Conservation (phyloP, 2,329 filamentous ascomycete species). For the Aspergillus transmontanensis region DNA sequence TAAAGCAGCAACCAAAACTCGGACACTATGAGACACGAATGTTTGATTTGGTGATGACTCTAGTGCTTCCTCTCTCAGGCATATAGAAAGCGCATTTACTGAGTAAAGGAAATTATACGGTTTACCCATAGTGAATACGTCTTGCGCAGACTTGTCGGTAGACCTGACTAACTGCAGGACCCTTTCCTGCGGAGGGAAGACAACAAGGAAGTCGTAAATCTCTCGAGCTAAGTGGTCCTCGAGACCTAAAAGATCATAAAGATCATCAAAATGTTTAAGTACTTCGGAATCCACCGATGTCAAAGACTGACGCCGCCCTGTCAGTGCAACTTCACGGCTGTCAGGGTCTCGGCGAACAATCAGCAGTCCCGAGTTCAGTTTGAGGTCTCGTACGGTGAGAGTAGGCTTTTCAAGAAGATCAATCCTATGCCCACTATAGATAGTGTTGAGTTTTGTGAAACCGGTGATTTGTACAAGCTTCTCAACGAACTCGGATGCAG, state of each 20-base stretch:
- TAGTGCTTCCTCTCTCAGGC: constrained; percentile 53
- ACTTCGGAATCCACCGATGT: constrained; percentile 74
- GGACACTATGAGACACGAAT: constrained; percentile 50
- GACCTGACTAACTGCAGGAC: constrained; percentile 63
- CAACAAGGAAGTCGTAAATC: constrained; percentile 71
- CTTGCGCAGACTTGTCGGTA: constrained; percentile 54
- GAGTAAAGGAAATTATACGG: constrained; percentile 76
- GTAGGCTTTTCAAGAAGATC: constrained; percentile 61
- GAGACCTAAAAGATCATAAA: constrained; percentile 80
- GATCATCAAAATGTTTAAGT: constrained; percentile 75
- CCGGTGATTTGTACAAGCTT: constrained; percentile 70
- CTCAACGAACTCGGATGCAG: constrained; percentile 68
- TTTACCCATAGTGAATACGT: constrained; percentile 69
- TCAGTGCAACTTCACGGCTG: constrained; percentile 37
- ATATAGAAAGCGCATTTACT: constrained; percentile 66
- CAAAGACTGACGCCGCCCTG: constrained; percentile 53
- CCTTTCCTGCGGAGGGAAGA: constrained; percentile 68
- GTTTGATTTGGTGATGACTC: constrained; percentile 35
- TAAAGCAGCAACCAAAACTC: constrained; percentile 62
- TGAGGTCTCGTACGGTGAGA: constrained; percentile 68
- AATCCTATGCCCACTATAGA: constrained; percentile 69
- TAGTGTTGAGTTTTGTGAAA: constrained; percentile 74
- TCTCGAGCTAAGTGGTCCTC: constrained; percentile 69
- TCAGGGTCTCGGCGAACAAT: constrained; percentile 63
- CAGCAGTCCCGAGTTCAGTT: constrained; percentile 65